phyloP scores from a whole-genome alignment of 768 basidiomycete species.

The Lactifluus hygrophoroides region DNA sequence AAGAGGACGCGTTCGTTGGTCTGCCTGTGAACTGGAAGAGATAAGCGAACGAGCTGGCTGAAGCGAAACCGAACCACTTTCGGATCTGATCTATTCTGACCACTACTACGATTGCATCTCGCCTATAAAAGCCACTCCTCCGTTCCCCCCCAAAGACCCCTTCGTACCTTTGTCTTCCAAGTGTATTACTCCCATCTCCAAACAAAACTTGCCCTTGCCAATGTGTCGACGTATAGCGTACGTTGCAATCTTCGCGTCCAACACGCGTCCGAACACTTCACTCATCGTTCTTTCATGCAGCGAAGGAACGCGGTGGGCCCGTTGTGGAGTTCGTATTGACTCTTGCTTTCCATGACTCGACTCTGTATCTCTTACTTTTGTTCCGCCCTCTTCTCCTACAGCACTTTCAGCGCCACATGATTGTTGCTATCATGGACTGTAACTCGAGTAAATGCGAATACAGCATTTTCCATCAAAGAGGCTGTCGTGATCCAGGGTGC shows the following conservation, averaged over 20 bases:
- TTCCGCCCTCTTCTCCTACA: constrained; percentile 24
- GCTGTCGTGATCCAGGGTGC: constrained; percentile 48
- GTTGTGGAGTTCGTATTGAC: constrained; percentile 47
- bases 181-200: not conserved
- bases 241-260: constrained; percentile 27
- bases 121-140: constrained; percentile 8
- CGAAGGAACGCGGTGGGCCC: constrained; percentile 68
- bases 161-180: constrained; percentile 4
- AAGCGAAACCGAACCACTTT: constrained; percentile 11
- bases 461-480: constrained; percentile 50
- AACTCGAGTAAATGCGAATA: constrained; percentile 53
- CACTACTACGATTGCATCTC: not conserved
- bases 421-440: constrained; percentile 71
- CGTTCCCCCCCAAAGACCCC: not conserved
- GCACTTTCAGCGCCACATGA: constrained; percentile 74
- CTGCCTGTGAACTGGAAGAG: too few relatives aligned
- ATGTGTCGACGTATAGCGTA: constrained; percentile 79
- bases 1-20: too few relatives aligned
- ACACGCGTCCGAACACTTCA: constrained; percentile 11
- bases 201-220: not conserved
- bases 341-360: not conserved
- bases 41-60: not conserved
- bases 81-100: constrained; percentile 7
- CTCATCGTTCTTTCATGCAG: constrained; percentile 29
- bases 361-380: constrained; percentile 11